Evolutionary conservation across 345 rosid species (phyloP).

Genomic region (Populus nigra): DNA sequence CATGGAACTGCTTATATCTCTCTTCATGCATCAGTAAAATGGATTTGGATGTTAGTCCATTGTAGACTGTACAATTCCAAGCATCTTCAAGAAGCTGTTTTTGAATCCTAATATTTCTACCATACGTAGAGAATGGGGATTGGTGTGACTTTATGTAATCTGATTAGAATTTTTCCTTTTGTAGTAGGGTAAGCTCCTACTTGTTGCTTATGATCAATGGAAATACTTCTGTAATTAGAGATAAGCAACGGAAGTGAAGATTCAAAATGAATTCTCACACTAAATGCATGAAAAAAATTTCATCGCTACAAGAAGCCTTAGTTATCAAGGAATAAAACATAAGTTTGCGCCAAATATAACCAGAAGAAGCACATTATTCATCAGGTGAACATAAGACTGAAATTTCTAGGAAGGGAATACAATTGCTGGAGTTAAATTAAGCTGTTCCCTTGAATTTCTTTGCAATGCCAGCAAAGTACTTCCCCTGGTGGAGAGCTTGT

Average conservation of each 20-base stretch:
- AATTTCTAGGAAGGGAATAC: background rate
- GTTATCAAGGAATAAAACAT: slow-evolving; percentile 4
- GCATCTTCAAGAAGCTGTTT: too few relatives aligned
- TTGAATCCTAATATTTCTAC: too few relatives aligned
- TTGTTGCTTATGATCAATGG: too few relatives aligned
- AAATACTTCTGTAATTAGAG: background rate
- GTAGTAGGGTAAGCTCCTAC: too few relatives aligned
- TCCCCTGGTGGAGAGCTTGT: slow-evolving; percentile 97
- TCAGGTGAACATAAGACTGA: background rate
- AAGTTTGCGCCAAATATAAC: slow-evolving; percentile 1
- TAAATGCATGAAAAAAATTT: background rate
- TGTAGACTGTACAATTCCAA: too few relatives aligned
- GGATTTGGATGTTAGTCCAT: too few relatives aligned
- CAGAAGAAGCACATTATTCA: slow-evolving; percentile 2
- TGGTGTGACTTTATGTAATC: too few relatives aligned
- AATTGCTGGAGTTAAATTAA: slow-evolving; percentile 14
- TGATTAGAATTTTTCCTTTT: too few relatives aligned
- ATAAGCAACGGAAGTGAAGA: background rate
- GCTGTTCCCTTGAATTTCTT: slow-evolving; percentile 83
- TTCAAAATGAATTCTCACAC: background rate
- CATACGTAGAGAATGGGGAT: too few relatives aligned
- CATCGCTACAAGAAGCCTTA: background rate
- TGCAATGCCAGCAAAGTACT: slow-evolving; percentile 73
- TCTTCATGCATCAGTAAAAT: too few relatives aligned
- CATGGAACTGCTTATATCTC: too few relatives aligned